These are phyloP conservation scores for Backusella circina DNA, from an alignment of 192 early-diverging fungal genomes.

Conservation along the genomic window DNA sequence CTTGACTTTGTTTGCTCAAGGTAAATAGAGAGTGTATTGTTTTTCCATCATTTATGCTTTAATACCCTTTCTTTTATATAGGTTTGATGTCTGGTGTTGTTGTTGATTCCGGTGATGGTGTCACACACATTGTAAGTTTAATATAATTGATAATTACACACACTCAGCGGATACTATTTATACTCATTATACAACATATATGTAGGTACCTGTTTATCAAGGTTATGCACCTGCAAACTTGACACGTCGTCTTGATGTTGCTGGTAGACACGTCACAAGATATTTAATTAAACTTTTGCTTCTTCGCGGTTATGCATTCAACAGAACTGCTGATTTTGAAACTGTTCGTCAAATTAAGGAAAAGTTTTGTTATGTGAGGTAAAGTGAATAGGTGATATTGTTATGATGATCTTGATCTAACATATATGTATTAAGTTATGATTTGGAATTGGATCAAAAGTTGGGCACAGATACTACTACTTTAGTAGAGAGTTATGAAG, in stretches of 20 bases:
- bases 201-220: slow-evolving; percentile 87
- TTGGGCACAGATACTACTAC: slow-evolving; percentile 96
- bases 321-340: slow-evolving; percentile 97
- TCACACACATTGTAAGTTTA: slow-evolving; percentile 84
- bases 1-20: slow-evolving; percentile 97
- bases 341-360: slow-evolving; percentile 98
- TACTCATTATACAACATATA: too few species aligned
- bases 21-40: slow-evolving; percentile 36
- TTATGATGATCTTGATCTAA: background rate
- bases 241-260: slow-evolving; percentile 89
- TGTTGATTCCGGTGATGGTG: slow-evolving; percentile 98
- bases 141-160: background rate
- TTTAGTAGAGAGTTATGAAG: slow-evolving; percentile 91
- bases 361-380: slow-evolving; percentile 97
- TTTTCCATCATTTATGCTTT: background rate
- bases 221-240: slow-evolving; percentile 90
- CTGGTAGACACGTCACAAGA: slow-evolving; percentile 92
- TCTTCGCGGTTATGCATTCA: slow-evolving; percentile 93
- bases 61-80: slow-evolving; percentile 10
- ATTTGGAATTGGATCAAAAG: slow-evolving; percentile 91
- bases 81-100: slow-evolving; percentile 94
- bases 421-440: slow-evolving; percentile 62
- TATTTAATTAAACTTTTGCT: slow-evolving; percentile 97
- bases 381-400: background rate
- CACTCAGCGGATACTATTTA: too few species aligned